These are phyloP conservation scores for Boeremia exigua DNA, from an alignment of 2,329 filamentous ascomycete genomes.

Conservation along the genomic window DNA sequence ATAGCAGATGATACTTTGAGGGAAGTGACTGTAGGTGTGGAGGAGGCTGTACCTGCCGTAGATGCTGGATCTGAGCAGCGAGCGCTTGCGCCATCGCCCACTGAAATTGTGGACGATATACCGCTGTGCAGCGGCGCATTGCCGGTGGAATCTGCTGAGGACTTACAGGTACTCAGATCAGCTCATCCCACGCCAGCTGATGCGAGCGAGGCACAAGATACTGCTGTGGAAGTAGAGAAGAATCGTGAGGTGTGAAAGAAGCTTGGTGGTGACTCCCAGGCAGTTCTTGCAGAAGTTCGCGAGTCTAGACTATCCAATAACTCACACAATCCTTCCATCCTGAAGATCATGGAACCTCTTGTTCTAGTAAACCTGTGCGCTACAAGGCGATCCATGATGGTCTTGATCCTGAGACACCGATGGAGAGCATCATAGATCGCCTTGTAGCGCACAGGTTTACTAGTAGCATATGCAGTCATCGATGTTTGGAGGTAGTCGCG, in stretches of 20 bases:
- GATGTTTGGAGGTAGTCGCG: not conserved
- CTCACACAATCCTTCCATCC: no score
- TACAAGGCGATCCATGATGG: not conserved
- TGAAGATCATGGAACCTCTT: no score
- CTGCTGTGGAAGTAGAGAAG: not conserved
- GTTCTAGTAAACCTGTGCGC: not conserved
- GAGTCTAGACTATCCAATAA: no score
- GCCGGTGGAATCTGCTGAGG: not conserved
- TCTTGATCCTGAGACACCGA: no score
- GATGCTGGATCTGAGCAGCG: not conserved
- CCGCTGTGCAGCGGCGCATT: conserved; percentile 11
- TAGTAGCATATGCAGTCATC: not conserved
- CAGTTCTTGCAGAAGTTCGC: no score
- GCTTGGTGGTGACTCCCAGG: not conserved
- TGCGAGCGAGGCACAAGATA: not conserved
- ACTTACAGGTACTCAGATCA: not conserved
- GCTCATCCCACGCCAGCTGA: not conserved
- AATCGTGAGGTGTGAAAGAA: not conserved
- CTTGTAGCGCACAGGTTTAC: not conserved
- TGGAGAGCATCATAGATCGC: no score
- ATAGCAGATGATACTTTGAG: not conserved
- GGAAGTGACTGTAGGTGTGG: not conserved
- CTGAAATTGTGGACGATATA: not conserved
- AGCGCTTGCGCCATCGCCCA: not conserved
- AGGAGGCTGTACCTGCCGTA: not conserved